These are phyloP conservation scores for Hypoxylon rubiginosum DNA, from an alignment of 2,329 filamentous ascomycete genomes.

Conservation along the genomic window DNA sequence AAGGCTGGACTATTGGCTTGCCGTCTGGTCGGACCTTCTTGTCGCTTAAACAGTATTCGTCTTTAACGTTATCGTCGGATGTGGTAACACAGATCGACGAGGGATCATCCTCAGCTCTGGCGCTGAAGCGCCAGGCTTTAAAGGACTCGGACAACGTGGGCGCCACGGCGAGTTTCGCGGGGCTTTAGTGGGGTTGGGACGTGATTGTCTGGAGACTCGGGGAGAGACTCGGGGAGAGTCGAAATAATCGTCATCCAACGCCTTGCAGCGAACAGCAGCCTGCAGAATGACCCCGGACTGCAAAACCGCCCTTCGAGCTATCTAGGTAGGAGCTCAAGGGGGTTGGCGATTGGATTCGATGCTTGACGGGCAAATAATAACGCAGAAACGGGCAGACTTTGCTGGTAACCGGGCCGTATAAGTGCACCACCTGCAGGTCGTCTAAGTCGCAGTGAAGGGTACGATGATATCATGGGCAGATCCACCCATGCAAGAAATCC, in stretches of 20 bases:
- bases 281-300: conserved; percentile 24
- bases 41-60: conserved; percentile 14
- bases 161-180: conserved; percentile 53
- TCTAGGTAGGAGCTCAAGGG: conserved; percentile 21
- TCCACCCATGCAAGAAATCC: conserved; percentile 37
- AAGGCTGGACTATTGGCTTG: conserved; percentile 31
- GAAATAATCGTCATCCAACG: conserved; percentile 32
- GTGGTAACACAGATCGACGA: conserved; percentile 24
- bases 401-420: conserved; percentile 43
- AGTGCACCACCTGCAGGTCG: conserved; percentile 33
- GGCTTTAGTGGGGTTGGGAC: conserved; percentile 50
- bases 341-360: conserved; percentile 21
- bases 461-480: conserved; percentile 47
- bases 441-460: conserved; percentile 29
- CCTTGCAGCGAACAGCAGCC: not conserved
- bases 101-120: conserved; percentile 48
- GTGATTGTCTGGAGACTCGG: conserved; percentile 40
- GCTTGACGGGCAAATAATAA: conserved; percentile 34
- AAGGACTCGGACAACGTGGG: conserved; percentile 41
- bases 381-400: conserved; percentile 26
- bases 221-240: conserved; percentile 11
- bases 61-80: conserved; percentile 26
- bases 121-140: conserved; percentile 50
- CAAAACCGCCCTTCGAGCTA: conserved; percentile 22
- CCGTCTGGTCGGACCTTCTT: conserved; percentile 36